Conservation (phyloP, 495 filamentous ascomycete genomes). For the Haplographium delicatum region DNA sequence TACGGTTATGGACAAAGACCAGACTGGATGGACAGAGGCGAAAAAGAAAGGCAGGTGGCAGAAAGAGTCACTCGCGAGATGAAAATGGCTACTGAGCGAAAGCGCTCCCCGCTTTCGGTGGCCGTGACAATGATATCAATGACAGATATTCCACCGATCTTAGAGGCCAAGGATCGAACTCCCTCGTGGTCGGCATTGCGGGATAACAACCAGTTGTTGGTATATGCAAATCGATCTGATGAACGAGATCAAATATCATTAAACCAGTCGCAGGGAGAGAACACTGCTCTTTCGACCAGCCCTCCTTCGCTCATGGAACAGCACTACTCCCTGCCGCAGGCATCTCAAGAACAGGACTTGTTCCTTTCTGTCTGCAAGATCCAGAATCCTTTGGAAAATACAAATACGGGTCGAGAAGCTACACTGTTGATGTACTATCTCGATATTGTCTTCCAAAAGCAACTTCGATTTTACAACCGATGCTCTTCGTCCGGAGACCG, state of each 20-base stretch:
- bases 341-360: too few relatives aligned
- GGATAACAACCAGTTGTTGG: too few relatives aligned
- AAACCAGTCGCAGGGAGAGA: too few relatives aligned
- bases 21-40: conserved; percentile 31
- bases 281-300: neutral
- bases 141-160: too few relatives aligned
- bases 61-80: neutral
- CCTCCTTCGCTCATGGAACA: neutral
- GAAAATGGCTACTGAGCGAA: neutral
- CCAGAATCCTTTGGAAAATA: too few relatives aligned
- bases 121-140: too few relatives aligned
- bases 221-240: too few relatives aligned
- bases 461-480: conserved; percentile 12
- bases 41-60: conserved; percentile 20
- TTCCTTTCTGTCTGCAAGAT: too few relatives aligned
- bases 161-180: neutral
- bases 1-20: conserved; percentile 30
- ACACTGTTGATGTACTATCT: conserved; percentile 16
- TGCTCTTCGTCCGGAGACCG: conserved; percentile 1
- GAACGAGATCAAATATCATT: too few relatives aligned
- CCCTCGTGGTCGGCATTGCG: neutral
- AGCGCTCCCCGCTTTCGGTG: neutral
- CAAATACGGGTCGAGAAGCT: neutral
- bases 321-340: neutral
- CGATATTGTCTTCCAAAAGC: conserved; percentile 14